Conservation (phyloP, 768 basidiomycete genomes). For the Naganishia antarctica region DNA sequence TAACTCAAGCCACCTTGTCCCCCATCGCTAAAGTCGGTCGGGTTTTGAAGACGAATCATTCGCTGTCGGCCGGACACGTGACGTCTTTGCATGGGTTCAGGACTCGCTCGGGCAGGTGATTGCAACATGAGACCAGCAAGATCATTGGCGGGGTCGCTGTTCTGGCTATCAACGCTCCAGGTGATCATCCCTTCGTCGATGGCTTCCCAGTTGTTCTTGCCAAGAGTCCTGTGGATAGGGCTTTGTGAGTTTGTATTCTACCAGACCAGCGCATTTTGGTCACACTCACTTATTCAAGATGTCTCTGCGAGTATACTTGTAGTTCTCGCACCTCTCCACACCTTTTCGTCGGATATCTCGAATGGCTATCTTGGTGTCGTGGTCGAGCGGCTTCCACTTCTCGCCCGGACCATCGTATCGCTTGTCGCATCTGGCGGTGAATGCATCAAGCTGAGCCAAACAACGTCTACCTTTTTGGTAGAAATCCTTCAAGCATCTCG, state of each 20-base stretch:
- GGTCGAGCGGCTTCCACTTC: constrained; percentile 43
- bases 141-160: constrained; percentile 43
- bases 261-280: no score
- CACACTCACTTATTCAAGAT: constrained; percentile 47
- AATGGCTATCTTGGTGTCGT: constrained; percentile 44
- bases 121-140: constrained; percentile 38
- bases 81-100: constrained; percentile 1
- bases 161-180: constrained; percentile 34
- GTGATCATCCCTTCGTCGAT: constrained; percentile 45
- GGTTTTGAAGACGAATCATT: neutral
- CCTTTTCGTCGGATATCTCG: constrained; percentile 47
- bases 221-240: constrained; percentile 43
- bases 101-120: constrained; percentile 31
- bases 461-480: constrained; percentile 46
- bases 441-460: constrained; percentile 46
- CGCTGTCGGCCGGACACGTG: constrained; percentile 12
- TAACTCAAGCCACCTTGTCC: neutral
- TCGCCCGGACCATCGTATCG: constrained; percentile 46
- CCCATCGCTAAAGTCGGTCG: neutral
- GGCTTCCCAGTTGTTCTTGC: constrained; percentile 47
- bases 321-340: constrained; percentile 48
- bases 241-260: no score
- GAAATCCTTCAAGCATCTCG: constrained; percentile 37
- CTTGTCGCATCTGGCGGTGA: constrained; percentile 44
- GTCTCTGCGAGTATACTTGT: constrained; percentile 49